These are phyloP conservation scores for Leishmania aethiopica DNA, from an alignment of 208 protist genomes.

Conservation along the genomic window DNA sequence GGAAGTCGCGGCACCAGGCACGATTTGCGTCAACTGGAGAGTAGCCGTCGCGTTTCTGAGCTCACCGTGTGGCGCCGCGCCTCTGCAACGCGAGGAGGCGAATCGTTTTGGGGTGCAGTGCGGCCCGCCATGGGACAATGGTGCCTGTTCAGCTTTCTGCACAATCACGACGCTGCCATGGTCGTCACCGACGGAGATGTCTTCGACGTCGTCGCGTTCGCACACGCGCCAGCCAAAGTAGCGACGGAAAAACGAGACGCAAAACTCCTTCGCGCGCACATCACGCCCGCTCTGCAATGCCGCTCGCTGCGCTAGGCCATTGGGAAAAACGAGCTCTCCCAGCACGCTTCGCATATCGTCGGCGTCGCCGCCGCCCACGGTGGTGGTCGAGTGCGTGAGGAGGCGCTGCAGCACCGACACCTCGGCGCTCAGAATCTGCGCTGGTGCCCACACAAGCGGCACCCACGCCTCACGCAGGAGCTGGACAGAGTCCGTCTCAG, in stretches of 20 bases:
- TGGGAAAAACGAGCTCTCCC: background rate
- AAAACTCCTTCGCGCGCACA: conserved; percentile 30
- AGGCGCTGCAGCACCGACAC: conserved; percentile 20
- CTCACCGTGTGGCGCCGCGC: background rate
- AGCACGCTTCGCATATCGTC: background rate
- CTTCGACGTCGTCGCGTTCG: conserved; percentile 16
- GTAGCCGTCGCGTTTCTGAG: background rate
- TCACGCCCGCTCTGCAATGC: conserved; percentile 6
- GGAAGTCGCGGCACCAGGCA: background rate
- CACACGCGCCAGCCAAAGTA: conserved; percentile 46
- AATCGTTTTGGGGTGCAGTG: background rate
- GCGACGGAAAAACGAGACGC: conserved; percentile 38
- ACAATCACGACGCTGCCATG: conserved; percentile 16
- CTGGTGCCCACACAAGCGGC: conserved; percentile 16
- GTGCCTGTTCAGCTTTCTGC: background rate
- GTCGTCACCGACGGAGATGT: background rate
- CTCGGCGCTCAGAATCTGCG: conserved; percentile 21
- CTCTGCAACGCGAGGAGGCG: background rate
- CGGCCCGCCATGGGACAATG: background rate
- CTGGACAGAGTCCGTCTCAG: conserved; percentile 10
- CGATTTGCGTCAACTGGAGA: conserved; percentile 19
- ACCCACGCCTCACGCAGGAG: conserved; percentile 26
- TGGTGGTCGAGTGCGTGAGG: background rate
- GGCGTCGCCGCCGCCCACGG: background rate
- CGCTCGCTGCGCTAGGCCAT: background rate